These are phyloP conservation scores for Aeschynomene evenia DNA, from an alignment of 306 rosid genomes.

Conservation along the genomic window DNA sequence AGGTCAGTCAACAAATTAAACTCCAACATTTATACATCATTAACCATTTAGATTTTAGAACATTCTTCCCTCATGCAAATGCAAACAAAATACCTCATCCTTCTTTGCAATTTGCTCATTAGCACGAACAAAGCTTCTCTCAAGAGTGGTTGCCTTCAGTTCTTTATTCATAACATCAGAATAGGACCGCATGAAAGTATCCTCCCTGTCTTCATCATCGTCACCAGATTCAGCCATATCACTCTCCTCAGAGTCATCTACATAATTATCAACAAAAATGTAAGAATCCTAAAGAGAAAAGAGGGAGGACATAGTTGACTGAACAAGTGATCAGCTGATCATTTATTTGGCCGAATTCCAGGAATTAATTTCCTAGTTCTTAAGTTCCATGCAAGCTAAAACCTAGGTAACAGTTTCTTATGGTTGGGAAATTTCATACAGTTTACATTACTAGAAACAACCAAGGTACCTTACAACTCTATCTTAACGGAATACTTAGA, in stretches of 20 bases:
- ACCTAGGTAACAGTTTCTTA: background rate
- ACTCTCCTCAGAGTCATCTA: conserved; percentile 75
- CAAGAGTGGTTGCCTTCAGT: conserved; percentile 66
- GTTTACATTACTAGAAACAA: conserved; percentile 11
- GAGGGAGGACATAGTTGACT: background rate
- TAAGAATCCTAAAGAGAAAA: conserved; percentile 15
- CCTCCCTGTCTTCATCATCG: conserved; percentile 42
- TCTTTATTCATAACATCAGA: conserved; percentile 71
- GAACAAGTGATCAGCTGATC: background rate
- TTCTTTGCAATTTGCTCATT: conserved; percentile 62
- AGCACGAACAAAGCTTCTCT: conserved; percentile 82
- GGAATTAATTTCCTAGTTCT: conserved; percentile 3
- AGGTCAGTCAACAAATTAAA: background rate
- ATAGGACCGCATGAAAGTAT: conserved; percentile 66
- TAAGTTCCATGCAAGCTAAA: conserved; percentile 6
- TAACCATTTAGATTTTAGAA: background rate
- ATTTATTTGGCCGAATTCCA: conserved; percentile 18
- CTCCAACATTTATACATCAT: background rate
- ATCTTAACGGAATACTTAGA: conserved; percentile 1
- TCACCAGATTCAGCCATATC: conserved; percentile 48
- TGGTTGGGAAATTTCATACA: conserved; percentile 4
- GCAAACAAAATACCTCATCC: conserved; percentile 60
- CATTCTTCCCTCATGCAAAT: conserved; percentile 14
- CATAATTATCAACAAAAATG: conserved; percentile 24
- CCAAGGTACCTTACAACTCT: conserved; percentile 1